These are phyloP conservation scores for Alopecurus myosuroides DNA, from an alignment of 176 grass and related monocot species.

Conservation along the genomic window DNA sequence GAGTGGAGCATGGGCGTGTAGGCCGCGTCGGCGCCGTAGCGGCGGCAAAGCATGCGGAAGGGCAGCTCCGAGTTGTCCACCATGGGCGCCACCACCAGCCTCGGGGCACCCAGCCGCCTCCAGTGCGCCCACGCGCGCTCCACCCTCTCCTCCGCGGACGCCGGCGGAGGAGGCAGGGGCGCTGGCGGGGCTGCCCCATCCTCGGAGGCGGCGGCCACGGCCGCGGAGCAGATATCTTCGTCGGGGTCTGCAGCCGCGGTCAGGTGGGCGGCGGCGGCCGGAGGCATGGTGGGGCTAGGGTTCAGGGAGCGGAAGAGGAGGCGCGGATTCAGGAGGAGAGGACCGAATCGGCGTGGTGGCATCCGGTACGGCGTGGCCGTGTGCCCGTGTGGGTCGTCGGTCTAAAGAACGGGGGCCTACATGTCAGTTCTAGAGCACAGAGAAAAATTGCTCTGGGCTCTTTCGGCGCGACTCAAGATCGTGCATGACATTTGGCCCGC, in stretches of 20 bases:
- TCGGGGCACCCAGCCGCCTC: slow-evolving; percentile 59
- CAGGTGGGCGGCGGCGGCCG: slow-evolving; percentile 27
- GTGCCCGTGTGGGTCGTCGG: not conserved
- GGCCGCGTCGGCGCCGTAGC: slow-evolving; percentile 73
- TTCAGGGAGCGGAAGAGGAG: slow-evolving; percentile 41
- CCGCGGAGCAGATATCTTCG: slow-evolving; percentile 29
- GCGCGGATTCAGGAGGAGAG: slow-evolving; percentile 11
- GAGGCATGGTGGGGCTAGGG: slow-evolving; percentile 63
- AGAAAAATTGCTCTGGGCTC: not conserved
- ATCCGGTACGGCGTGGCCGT: not conserved
- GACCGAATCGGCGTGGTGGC: slow-evolving; percentile 8
- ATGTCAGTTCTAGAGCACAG: not conserved
- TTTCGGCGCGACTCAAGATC: not conserved
- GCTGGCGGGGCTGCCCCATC: slow-evolving; percentile 9
- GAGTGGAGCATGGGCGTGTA: slow-evolving; percentile 99
- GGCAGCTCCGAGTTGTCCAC: slow-evolving; percentile 97
- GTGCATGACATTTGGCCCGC: not conserved
- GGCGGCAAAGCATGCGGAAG: slow-evolving; percentile 94
- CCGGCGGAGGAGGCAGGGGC: slow-evolving; percentile 14
- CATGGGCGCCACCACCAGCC: slow-evolving; percentile 79
- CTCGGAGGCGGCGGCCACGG: not conserved
- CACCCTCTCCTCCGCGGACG: slow-evolving; percentile 43
- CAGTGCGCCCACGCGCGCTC: slow-evolving; percentile 91
- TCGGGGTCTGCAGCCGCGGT: slow-evolving; percentile 26
- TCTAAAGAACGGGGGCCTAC: not conserved